These are phyloP conservation scores for Boletus huronensis DNA, from an alignment of 768 basidiomycete species.

Conservation along the genomic window DNA sequence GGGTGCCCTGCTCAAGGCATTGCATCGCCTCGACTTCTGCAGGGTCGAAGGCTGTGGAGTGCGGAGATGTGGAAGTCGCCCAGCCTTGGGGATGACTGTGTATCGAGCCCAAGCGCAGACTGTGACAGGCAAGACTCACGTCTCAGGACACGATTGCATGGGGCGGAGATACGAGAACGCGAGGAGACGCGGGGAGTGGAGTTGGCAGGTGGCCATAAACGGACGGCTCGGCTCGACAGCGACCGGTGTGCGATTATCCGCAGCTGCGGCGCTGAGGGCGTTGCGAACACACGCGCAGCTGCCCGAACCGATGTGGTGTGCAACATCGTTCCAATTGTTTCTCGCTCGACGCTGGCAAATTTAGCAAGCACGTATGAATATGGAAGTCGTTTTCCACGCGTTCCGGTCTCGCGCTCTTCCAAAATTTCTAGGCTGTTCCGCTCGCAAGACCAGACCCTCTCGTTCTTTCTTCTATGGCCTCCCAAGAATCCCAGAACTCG, in stretches of 20 bases:
- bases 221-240: slow-evolving; percentile 24
- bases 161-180: slow-evolving; percentile 5
- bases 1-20: slow-evolving; percentile 79
- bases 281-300: slow-evolving; percentile 21
- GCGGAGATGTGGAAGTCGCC: slow-evolving; percentile 76
- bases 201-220: slow-evolving; percentile 19
- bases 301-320: slow-evolving; percentile 16
- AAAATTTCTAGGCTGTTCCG: slow-evolving; percentile 26
- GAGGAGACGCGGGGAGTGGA: slow-evolving; percentile 8
- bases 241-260: slow-evolving; percentile 17
- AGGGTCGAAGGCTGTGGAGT: slow-evolving; percentile 80
- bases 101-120: slow-evolving; percentile 1
- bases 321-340: slow-evolving; percentile 31
- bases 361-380: slow-evolving; percentile 1
- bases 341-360: slow-evolving; percentile 17
- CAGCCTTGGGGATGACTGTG: slow-evolving; percentile 43
- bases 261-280: slow-evolving; percentile 23
- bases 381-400: slow-evolving; percentile 21
- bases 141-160: slow-evolving; percentile 15
- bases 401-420: slow-evolving; percentile 22
- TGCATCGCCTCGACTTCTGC: slow-evolving; percentile 75
- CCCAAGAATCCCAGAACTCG: slow-evolving; percentile 21
- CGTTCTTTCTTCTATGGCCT: slow-evolving; percentile 27
- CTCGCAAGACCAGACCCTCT: slow-evolving; percentile 19
- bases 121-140: slow-evolving; percentile 26